Conservation (phyloP, 768 basidiomycete genomes). For the Podaxis sp. region DNA sequence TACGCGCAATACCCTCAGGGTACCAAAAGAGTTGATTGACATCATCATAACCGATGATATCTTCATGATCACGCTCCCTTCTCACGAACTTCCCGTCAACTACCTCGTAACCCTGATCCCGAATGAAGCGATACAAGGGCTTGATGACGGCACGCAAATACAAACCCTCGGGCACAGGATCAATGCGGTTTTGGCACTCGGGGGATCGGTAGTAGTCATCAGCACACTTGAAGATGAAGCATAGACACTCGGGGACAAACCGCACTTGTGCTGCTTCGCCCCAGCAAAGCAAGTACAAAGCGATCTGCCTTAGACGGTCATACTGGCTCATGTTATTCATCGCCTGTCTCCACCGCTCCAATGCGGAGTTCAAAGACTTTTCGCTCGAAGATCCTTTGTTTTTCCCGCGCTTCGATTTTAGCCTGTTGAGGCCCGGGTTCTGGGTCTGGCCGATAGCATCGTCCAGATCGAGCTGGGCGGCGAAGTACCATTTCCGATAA, state of each 20-base stretch:
- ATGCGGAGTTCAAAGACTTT: slow-evolving; percentile 72
- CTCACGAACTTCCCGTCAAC: slow-evolving; percentile 93
- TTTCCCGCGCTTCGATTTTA: slow-evolving; percentile 61
- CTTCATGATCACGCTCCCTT: slow-evolving; percentile 87
- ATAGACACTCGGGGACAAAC: slow-evolving; percentile 93
- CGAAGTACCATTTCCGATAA: slow-evolving; percentile 99
- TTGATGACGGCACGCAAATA: slow-evolving; percentile 89
- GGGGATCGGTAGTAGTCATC: slow-evolving; percentile 99
- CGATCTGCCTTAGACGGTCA: slow-evolving; percentile 93
- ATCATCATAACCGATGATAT: slow-evolving; percentile 98
- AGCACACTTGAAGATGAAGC: slow-evolving; percentile 99
- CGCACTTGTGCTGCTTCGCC: slow-evolving; percentile 98
- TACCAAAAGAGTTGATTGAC: slow-evolving; percentile 99
- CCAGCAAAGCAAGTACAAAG: slow-evolving; percentile 94
- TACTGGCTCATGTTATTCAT: slow-evolving; percentile 99
- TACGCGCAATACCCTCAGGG: slow-evolving; percentile 94
- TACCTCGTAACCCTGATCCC: slow-evolving; percentile 97
- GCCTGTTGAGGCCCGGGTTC: slow-evolving; percentile 83
- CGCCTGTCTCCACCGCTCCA: slow-evolving; percentile 92
- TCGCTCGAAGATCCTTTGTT: slow-evolving; percentile 48
- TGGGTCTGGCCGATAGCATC: slow-evolving; percentile 92
- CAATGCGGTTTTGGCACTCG: slow-evolving; percentile 92
- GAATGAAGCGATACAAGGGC: slow-evolving; percentile 92
- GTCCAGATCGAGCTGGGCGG: slow-evolving; percentile 96
- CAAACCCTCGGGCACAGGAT: slow-evolving; percentile 92